These are phyloP conservation scores for Colletotrichum musae DNA, from an alignment of 2,329 filamentous ascomycete genomes.

Conservation along the genomic window DNA sequence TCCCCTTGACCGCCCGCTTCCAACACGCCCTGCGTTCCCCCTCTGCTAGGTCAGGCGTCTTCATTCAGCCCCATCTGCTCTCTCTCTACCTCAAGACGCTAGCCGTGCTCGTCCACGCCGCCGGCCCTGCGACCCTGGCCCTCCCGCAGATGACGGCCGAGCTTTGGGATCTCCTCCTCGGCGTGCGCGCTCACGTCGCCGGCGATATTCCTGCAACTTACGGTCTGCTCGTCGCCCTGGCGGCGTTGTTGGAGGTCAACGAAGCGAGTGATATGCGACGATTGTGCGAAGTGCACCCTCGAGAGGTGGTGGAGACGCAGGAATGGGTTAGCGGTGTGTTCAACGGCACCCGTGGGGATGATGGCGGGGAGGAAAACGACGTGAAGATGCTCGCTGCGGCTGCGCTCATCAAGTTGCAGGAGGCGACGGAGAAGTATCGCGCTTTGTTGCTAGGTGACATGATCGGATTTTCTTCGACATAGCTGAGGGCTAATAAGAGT, in stretches of 20 bases:
- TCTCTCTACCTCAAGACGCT: conserved; percentile 89
- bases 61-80: conserved; percentile 82
- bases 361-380: conserved; percentile 79
- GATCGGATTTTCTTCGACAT: conserved; percentile 52
- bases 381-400: conserved; percentile 85
- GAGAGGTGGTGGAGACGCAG: conserved; percentile 86
- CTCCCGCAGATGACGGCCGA: conserved; percentile 87
- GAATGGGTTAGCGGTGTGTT: conserved; percentile 89
- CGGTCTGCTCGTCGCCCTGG: conserved; percentile 82
- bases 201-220: conserved; percentile 78
- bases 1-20: conserved; percentile 86
- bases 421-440: conserved; percentile 87
- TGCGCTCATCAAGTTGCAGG: conserved; percentile 82
- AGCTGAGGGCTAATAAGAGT: not conserved
- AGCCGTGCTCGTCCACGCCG: conserved; percentile 84
- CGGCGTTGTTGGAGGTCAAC: conserved; percentile 88
- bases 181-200: conserved; percentile 72
- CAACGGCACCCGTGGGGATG: conserved; percentile 67
- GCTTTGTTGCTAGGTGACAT: conserved; percentile 81
- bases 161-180: conserved; percentile 85
- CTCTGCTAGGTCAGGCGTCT: conserved; percentile 63
- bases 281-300: conserved; percentile 81
- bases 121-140: conserved; percentile 82
- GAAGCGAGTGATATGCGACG: conserved; percentile 68
- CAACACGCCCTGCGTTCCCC: conserved; percentile 70